phyloP scores from a whole-genome alignment of 768 basidiomycete species.

The Russula compacta region DNA sequence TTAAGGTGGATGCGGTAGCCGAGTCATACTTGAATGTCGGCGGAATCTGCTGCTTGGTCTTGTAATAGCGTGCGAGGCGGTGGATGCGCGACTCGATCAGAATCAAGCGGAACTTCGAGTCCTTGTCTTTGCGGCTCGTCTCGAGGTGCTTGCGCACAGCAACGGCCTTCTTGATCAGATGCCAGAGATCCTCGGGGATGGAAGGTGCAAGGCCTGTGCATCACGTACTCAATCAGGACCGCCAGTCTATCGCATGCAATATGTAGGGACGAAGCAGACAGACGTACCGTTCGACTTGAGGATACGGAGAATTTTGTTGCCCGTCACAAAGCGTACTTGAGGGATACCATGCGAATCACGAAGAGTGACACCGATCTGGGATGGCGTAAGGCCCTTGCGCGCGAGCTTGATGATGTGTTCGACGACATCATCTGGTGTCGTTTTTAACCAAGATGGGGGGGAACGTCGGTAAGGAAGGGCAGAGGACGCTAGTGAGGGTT shows the following conservation, averaged over 20 bases:
- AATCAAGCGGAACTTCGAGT: slow-evolving; percentile 94
- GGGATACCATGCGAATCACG: slow-evolving; percentile 98
- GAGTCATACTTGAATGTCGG: slow-evolving; percentile 99
- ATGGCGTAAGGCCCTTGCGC: slow-evolving; percentile 94
- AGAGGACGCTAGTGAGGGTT: slow-evolving; percentile 56
- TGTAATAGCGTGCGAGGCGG: slow-evolving; percentile 96
- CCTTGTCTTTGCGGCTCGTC: slow-evolving; percentile 97
- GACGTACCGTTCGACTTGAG: slow-evolving; percentile 84
- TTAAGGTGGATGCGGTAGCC: slow-evolving; percentile 85
- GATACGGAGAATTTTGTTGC: slow-evolving; percentile 99
- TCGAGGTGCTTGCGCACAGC: slow-evolving; percentile 98
- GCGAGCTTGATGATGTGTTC: slow-evolving; percentile 97
- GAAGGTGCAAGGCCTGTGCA: slow-evolving; percentile 85
- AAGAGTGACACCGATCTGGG: slow-evolving; percentile 96
- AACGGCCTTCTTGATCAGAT: slow-evolving; percentile 99
- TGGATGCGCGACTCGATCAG: slow-evolving; percentile 99
- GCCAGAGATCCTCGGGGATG: slow-evolving; percentile 99
- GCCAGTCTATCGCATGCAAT: neutral
- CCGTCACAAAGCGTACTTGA: slow-evolving; percentile 96
- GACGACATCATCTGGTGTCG: slow-evolving; percentile 87
- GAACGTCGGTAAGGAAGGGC: slow-evolving; percentile 95
- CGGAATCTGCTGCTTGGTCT: slow-evolving; percentile 94
- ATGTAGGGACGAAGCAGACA: neutral
- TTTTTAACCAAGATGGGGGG: slow-evolving; percentile 95
- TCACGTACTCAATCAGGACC: neutral